These are phyloP conservation scores for Amanita polypyramis DNA, from an alignment of 768 basidiomycete species.

Conservation along the genomic window DNA sequence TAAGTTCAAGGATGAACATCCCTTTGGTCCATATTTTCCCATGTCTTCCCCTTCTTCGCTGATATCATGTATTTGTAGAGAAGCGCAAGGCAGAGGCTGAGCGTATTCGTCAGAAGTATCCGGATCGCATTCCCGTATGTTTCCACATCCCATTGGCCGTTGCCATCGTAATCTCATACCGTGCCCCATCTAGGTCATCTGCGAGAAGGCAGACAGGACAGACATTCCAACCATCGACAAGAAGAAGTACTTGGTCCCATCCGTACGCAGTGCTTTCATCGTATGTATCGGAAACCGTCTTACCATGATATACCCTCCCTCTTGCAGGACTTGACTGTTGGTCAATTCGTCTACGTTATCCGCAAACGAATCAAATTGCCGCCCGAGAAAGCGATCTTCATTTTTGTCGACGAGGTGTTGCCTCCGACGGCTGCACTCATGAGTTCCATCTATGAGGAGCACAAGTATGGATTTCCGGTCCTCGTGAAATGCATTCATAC, in stretches of 20 bases:
- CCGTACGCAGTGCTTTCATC: conserved; percentile 39
- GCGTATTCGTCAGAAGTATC: conserved; percentile 97
- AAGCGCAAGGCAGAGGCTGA: conserved; percentile 99
- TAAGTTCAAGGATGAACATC: conserved; percentile 99
- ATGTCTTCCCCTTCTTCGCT: conserved; percentile 11
- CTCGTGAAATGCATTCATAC: conserved; percentile 8
- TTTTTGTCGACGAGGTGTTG: conserved; percentile 97
- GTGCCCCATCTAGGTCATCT: conserved; percentile 70
- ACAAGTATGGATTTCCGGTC: conserved; percentile 62
- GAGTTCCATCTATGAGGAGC: conserved; percentile 99
- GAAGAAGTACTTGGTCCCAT: conserved; percentile 99
- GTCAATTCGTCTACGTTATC: conserved; percentile 99
- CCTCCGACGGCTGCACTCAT: conserved; percentile 97
- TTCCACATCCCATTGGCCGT: conserved; percentile 2
- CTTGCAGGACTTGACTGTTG: conserved; percentile 84
- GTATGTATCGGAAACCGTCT: background rate
- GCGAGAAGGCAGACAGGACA: conserved; percentile 97
- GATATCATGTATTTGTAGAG: conserved; percentile 45
- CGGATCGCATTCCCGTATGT: conserved; percentile 93
- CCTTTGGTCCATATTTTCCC: conserved; percentile 64
- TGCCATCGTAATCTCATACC: background rate
- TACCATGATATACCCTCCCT: background rate
- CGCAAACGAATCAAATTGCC: conserved; percentile 99
- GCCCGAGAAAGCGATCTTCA: conserved; percentile 99
- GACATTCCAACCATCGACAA: conserved; percentile 99